Percentiles rank a stretch among this genome's conserved stretches.
Conservation (phyloP, 257 asterid genomes). For the Eucommia ulmoides region DNA sequence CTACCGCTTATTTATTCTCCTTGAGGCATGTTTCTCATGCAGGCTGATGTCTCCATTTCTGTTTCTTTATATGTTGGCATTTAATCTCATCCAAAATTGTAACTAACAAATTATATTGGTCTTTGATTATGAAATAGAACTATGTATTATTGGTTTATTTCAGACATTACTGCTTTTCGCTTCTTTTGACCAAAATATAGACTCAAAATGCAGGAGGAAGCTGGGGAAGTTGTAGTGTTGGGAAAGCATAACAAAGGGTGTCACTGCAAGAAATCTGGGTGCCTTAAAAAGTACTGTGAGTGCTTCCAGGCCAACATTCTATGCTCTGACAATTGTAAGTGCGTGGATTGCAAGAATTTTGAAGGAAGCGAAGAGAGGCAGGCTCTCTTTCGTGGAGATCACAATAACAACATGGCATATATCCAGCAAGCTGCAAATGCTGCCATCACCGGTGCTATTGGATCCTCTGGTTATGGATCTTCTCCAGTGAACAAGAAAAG, state of each 20-base stretch:
- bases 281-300: conserved; percentile 91
- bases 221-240: too few relatives aligned
- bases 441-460: conserved; percentile 89
- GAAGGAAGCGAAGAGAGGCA: conserved; percentile 93
- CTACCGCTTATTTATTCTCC: too few relatives aligned
- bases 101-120: too few relatives aligned
- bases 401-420: conserved; percentile 49
- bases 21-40: too few relatives aligned
- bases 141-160: too few relatives aligned
- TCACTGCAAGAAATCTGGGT: conserved; percentile 92
- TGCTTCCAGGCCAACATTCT: conserved; percentile 94
- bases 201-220: too few relatives aligned
- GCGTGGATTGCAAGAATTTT: conserved; percentile 87
- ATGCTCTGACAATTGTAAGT: conserved; percentile 87
- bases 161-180: too few relatives aligned
- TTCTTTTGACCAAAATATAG: too few relatives aligned
- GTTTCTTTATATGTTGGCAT: too few relatives aligned
- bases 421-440: conserved; percentile 95
- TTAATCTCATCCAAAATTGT: too few relatives aligned
- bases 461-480: conserved; percentile 80
- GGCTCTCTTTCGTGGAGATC: conserved; percentile 77
- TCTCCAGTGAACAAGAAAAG: conserved; percentile 72
- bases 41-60: too few relatives aligned
- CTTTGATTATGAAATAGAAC: too few relatives aligned
- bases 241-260: conserved; percentile 97